Base-by-base conservation (phyloP, 2,329 filamentous ascomycete species). In the Dothiorella sarmentorum region DNA sequence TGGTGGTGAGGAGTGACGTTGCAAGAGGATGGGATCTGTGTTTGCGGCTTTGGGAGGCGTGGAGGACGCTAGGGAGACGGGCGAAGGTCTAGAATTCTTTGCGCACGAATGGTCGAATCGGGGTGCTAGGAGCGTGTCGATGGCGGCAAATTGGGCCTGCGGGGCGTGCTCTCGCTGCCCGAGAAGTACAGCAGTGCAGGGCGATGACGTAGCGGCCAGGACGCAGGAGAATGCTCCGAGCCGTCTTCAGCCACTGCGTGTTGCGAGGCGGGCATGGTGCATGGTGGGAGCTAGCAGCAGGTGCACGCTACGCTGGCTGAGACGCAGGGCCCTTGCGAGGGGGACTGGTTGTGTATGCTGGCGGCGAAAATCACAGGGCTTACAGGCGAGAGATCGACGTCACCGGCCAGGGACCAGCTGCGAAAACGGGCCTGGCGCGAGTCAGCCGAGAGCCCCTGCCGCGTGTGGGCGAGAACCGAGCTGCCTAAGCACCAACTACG, bases 61-160 rank as follows among this genome's bases (percentile, higher is more conserved):
- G 52, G 52, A 56, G 52, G 52, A 33, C 38, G 27, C 52, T 43
- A 56, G 38, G 40, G 52, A 44, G 38, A 43, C 52, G 37, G 52
- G 52, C 52, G 52, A 13, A 44, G 52, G 40, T 56, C 40, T 56
- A 44, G 52, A 56, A 56, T 53, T 53, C 49, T 24, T 33, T 40
- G 49, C 49, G 49, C 49, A 22, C 22, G 9, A 9, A 35, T 53
- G 35, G 35, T 53, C 49, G 49, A 53, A 53, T 53, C 49, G 49
- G 49, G 49, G 33, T 29, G 11, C n/a, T 17, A 20, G 45, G 37
- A 42, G 37, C 37, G 45, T 13, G 47, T 52, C 47, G 47, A 52
- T 52, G 47, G 33, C 47, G 47, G 35, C 49, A 53, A 38, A 53
- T 53, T 53, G 33, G 35, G 49, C 24, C 24, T 18, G 24, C 24